Evolutionary conservation across 177 flowering plant species (phyloP).

Genomic region (Vitis hybrid): DNA sequence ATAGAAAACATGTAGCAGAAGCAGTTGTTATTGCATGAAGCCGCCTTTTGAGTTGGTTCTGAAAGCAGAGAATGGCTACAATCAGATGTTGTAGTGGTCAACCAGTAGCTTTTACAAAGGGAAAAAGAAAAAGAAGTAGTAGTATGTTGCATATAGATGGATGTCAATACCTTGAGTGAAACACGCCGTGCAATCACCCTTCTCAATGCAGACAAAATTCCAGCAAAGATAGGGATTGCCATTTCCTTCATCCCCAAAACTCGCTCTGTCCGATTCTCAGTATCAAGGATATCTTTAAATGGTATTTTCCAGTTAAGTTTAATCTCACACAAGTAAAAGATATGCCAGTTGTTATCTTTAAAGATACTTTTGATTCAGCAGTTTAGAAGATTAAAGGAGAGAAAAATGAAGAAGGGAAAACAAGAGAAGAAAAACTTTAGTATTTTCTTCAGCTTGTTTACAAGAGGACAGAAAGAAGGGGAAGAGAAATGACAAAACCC

Average conservation of each 20-base stretch:
- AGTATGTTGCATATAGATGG: not conserved
- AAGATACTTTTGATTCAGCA: too few species aligned
- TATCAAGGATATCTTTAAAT: conserved; percentile 47
- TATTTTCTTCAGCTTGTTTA: not conserved
- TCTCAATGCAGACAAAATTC: conserved; percentile 90
- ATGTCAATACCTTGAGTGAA: conserved; percentile 74
- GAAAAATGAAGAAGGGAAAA: not conserved
- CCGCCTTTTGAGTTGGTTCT: conserved; percentile 94
- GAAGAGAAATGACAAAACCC: not conserved
- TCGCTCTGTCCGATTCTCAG: conserved; percentile 40
- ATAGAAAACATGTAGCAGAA: conserved; percentile 94
- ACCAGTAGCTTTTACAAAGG: not conserved
- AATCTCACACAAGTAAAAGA: conserved; percentile 3
- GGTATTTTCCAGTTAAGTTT: conserved; percentile 74
- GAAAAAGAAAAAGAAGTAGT: not conserved
- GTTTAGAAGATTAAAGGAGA: not conserved
- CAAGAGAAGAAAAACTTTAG: not conserved
- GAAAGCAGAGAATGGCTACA: conserved; percentile 26
- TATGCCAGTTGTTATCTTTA: not conserved
- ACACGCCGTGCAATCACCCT: conserved; percentile 96
- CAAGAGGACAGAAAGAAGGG: not conserved
- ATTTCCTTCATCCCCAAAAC: conserved; percentile 60
- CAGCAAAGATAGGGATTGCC: conserved; percentile 80
- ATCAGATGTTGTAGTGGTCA: not conserved
- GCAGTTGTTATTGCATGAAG: conserved; percentile 86